phyloP scores from a whole-genome alignment of 106 monocot genomes.

The Dioscorea zingiberensis region DNA sequence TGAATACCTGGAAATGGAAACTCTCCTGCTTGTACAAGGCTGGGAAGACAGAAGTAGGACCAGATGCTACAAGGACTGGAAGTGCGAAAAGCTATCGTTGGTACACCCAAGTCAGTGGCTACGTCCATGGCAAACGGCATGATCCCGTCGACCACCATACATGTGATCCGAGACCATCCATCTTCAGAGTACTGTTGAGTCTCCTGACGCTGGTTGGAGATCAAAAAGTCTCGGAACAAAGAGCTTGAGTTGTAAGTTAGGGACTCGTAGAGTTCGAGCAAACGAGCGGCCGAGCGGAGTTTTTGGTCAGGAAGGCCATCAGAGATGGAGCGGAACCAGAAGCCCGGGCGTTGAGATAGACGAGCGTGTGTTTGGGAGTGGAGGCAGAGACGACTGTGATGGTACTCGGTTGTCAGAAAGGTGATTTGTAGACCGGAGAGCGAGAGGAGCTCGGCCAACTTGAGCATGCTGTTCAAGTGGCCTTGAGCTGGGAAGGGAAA shows the following conservation, averaged over 20 bases:
- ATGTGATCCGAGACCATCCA: slow-evolving; percentile 20
- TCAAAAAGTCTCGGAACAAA: slow-evolving; percentile 5
- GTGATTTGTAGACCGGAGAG: slow-evolving; percentile 26
- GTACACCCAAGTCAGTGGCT: slow-evolving; percentile 15
- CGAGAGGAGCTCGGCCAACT: slow-evolving; percentile 27
- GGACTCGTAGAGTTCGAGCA: slow-evolving; percentile 7
- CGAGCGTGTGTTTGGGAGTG: slow-evolving; percentile 4
- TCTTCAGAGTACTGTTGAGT: neutral
- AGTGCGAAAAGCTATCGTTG: slow-evolving; percentile 26
- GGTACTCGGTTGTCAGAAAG: slow-evolving; percentile 33
- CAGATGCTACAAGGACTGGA: slow-evolving; percentile 34
- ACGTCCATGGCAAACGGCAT: slow-evolving; percentile 11
- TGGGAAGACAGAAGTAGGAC: slow-evolving; percentile 19
- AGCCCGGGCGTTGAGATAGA: neutral
- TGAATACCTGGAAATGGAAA: slow-evolving; percentile 32
- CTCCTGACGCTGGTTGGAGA: neutral
- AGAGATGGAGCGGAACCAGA: slow-evolving; percentile 19
- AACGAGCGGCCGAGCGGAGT: neutral
- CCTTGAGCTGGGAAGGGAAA: slow-evolving; percentile 36
- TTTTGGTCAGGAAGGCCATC: slow-evolving; percentile 29
- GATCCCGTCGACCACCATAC: slow-evolving; percentile 29
- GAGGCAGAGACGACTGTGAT: slow-evolving; percentile 10
- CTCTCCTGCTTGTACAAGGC: slow-evolving; percentile 23
- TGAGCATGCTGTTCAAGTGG: slow-evolving; percentile 20
- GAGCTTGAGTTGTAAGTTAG: neutral